Evolutionary conservation across 2,329 filamentous ascomycete species (phyloP), one percentile per base, ranked within the genome.

Genomic region (Thermochaetoides dissita): DNA sequence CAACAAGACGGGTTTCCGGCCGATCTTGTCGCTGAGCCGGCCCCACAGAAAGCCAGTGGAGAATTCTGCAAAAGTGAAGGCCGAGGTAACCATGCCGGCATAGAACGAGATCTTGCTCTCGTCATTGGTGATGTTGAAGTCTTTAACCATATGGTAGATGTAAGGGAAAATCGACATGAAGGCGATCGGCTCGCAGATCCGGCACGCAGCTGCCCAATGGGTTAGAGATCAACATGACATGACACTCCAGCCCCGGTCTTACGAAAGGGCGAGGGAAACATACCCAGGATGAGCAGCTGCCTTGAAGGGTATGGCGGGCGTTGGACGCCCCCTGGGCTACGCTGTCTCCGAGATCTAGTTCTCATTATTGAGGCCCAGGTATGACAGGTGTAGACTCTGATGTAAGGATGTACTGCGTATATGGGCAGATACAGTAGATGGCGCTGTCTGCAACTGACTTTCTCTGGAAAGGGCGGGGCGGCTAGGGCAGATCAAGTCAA

Each of bases 91-190:
- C 78, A 95, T 84, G 55, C 91, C 89, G 28, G 86, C 87, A 61
- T 94, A 96, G 43, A 95, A 76, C 10, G 88, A 84, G 52, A 95
- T 93, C 58, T 83, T 78, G 54, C 73, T 79, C 49, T 82, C 69
- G 57, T 87, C 78, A 37, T 84, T 70, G 48, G 87, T 84, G 58
- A 94, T 80, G 55, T 84, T 71, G 63, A 96, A 96, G 47, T 87
- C 86, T 55, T 87, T 72, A 53, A 96, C 82, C 91, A 98, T 96
- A 68, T 84, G 89, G 67, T 94, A 96, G 53, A 94, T 87, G 63
- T 96, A 98, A 1, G 91, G 91, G 59, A 98, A 96, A 53, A 96
- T 95, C 41, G 88, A 95, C 86, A 95, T 96, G 71, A 98, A 96
- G 6, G 91, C 91, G 61, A 98, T 96, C 40, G 91, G 91, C 61